Percentiles rank a stretch among this genome's conserved stretches.
Evolutionary conservation across 106 monocot species (phyloP).

Genomic region (Narthecium ossifragum): DNA sequence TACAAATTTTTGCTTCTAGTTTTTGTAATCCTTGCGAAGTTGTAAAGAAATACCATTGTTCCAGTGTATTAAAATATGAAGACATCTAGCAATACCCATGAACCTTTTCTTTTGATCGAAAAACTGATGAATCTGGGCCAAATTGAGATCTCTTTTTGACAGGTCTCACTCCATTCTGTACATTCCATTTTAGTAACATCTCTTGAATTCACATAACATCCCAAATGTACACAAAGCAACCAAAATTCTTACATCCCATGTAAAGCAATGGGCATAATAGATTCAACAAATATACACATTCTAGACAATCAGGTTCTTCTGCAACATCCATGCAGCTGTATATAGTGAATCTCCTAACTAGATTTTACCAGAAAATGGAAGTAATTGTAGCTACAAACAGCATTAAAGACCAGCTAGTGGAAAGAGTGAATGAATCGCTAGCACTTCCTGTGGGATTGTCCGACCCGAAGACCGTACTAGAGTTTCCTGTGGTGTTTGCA

Average conservation of each 20-base stretch:
- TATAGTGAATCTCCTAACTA: neutral
- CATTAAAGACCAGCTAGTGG: slow-evolving; percentile 18
- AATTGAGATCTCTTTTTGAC: neutral
- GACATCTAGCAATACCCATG: neutral
- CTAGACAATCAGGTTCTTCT: neutral
- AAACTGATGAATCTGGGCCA: no score
- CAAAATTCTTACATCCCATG: neutral
- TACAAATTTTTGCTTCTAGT: neutral
- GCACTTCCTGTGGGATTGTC: slow-evolving; percentile 31
- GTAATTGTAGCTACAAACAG: slow-evolving; percentile 9
- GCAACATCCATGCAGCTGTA: neutral
- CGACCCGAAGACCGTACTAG: slow-evolving; percentile 46
- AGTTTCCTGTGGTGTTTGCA: slow-evolving; percentile 23
- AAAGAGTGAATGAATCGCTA: slow-evolving; percentile 17
- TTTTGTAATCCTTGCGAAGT: neutral
- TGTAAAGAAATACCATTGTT: no score
- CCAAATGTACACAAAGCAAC: neutral
- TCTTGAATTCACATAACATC: neutral
- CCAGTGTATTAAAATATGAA: neutral
- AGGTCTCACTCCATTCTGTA: neutral
- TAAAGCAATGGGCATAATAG: neutral
- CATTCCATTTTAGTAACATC: neutral
- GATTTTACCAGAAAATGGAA: slow-evolving; percentile 16
- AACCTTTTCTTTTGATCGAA: no score
- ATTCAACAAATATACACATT: neutral